Percentiles rank a stretch among this genome's conserved stretches.
Conservation (phyloP, 768 basidiomycete species). For the Mycena indigotica region DNA sequence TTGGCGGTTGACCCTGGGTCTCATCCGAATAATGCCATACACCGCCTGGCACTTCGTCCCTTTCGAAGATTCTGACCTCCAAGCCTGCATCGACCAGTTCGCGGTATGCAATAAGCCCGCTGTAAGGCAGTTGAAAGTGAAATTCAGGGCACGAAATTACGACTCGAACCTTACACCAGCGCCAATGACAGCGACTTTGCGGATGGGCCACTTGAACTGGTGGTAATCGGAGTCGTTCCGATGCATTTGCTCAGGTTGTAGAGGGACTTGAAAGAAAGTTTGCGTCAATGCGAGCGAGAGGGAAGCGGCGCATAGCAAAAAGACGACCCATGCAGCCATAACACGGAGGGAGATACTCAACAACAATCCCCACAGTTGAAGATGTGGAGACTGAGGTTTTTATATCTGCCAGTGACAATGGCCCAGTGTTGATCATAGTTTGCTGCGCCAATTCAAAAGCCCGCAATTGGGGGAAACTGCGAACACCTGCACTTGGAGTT, state of each 20-base stretch:
- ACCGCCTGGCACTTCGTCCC: conserved; percentile 39
- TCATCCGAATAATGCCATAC: conserved; percentile 46
- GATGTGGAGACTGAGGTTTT: no score
- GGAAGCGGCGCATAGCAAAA: conserved; percentile 3
- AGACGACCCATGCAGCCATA: neutral
- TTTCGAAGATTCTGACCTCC: conserved; percentile 26
- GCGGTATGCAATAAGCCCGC: conserved; percentile 40
- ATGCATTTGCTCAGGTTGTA: conserved; percentile 1
- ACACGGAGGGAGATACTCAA: no score
- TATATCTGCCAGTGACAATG: no score
- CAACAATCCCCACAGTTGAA: no score
- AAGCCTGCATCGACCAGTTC: conserved; percentile 38
- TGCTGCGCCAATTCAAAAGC: no score
- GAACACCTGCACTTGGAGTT: no score
- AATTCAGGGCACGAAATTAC: neutral
- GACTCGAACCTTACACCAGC: conserved; percentile 36
- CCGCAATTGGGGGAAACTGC: no score
- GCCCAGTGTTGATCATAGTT: no score
- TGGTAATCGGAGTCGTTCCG: conserved; percentile 28
- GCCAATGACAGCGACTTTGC: conserved; percentile 42
- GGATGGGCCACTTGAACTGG: conserved; percentile 40
- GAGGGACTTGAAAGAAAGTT: conserved; percentile 5
- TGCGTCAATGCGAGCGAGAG: neutral
- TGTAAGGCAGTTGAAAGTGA: conserved; percentile 10
- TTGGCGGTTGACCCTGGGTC: conserved; percentile 28